Evolutionary conservation across 1,139 yeast species (phyloP), one percentile per base, ranked within the genome.

Genomic region (Lodderomyces pseudojiufengensis): DNA sequence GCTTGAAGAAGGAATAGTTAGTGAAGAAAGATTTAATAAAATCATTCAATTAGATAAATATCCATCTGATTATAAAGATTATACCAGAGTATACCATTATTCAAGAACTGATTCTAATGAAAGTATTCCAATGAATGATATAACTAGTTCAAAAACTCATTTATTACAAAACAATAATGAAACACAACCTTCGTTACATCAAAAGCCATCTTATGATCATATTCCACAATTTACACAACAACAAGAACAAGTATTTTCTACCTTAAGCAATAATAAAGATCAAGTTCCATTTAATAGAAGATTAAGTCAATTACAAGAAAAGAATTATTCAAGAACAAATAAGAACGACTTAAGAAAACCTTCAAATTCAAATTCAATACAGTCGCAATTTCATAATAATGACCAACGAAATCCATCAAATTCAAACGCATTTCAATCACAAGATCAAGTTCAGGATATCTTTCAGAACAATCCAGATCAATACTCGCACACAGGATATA

Each of bases 1-100:
- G 33, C 27, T 39, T 13, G 65, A 61, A 31, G 56, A 57, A 40
- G 71, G 70, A 11, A 51, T 65, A 14, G 47, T 65, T 23, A 38
- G 45, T 9, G 37, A 35, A 28, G 52, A 34, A 24, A 36, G 41
- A 31, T 37, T 42, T 24, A 36, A 40, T 9, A 29, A 44, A 22
- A 32, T 44, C 18, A 42, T 45, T 3, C 27, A 23, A 24, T 37
- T 43, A 15, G 36, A 28, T 21, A 29, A 37, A 12, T 22, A 37
- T 23, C 30, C 31, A 20, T 26, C 31, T 14, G 39, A 37, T 11
- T 33, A 40, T 35, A 21, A 37, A 43, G 31, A 38, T 14, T 31
- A 36, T 13, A 30, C 38, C 9, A 25, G 38, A 24, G 30, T 32
- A 4, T 31, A 27, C 25, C n/a, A 18, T 18, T 31, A 31, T 24